Conservation (phyloP, 2,329 filamentous ascomycete species). For the Cordyceps cateniannulata region DNA sequence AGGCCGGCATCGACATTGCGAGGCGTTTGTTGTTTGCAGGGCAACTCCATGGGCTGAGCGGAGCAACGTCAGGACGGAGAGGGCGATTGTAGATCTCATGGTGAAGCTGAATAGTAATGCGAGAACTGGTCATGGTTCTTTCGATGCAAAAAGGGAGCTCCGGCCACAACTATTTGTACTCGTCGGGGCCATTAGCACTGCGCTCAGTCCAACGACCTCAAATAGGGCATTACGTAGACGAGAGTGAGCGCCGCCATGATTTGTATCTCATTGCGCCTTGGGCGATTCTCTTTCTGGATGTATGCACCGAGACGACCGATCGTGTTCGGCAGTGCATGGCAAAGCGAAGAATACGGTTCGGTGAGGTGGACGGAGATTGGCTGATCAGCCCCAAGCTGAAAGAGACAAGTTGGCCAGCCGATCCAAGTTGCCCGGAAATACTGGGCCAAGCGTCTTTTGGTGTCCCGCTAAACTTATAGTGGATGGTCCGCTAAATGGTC, state of each 20-base stretch:
- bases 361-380: background rate
- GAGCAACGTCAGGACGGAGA: background rate
- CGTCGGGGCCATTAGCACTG: background rate
- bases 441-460: background rate
- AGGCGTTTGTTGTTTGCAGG: background rate
- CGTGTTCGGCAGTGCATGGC: background rate
- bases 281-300: background rate
- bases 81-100: background rate
- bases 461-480: background rate
- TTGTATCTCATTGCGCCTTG: background rate
- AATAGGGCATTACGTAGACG: background rate
- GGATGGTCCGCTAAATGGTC: background rate
- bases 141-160: background rate
- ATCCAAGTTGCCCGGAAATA: slow-evolving; percentile 6
- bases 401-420: background rate
- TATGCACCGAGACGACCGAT: slow-evolving; percentile 3
- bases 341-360: slow-evolving; percentile 12
- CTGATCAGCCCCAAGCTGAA: background rate
- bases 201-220: background rate
- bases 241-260: background rate
- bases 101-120: background rate
- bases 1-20: slow-evolving; percentile 39
- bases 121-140: background rate
- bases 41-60: background rate
- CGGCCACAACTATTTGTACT: slow-evolving; percentile 1